phyloP scores from a whole-genome alignment of 768 basidiomycete species.

The Trichaptum fuscoviolaceum region DNA sequence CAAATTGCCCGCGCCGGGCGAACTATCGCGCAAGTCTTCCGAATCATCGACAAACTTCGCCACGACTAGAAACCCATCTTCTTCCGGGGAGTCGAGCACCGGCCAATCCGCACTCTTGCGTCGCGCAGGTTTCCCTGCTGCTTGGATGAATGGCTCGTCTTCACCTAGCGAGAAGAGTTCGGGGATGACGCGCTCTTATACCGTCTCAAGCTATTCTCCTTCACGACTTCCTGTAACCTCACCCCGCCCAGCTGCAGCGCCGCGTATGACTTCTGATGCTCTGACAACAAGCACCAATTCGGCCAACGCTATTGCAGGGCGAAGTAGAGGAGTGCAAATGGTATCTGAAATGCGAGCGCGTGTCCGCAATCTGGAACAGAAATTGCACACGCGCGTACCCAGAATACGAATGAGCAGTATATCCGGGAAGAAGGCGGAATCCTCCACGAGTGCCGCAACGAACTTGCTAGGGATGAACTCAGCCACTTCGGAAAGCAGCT shows the following conservation, averaged over 20 bases:
- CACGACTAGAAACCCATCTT: constrained; percentile 15
- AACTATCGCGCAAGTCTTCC: constrained; percentile 39
- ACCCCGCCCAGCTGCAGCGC: constrained; percentile 20
- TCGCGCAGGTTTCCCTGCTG: constrained; percentile 42
- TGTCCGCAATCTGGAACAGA: constrained; percentile 77
- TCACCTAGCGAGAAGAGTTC: constrained; percentile 40
- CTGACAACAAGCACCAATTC: constrained; percentile 28
- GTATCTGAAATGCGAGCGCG: constrained; percentile 87
- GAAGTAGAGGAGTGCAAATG: constrained; percentile 86
- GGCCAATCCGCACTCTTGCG: constrained; percentile 46
- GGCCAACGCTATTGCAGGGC: constrained; percentile 44
- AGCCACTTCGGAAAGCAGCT: constrained; percentile 37
- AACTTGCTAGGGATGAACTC: constrained; percentile 23
- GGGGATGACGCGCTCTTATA: constrained; percentile 49
- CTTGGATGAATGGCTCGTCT: constrained; percentile 34
- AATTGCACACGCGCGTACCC: constrained; percentile 83
- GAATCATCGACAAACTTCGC: constrained; percentile 28
- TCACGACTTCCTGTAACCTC: constrained; percentile 37
- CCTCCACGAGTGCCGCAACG: constrained; percentile 24
- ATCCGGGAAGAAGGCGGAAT: constrained; percentile 45
- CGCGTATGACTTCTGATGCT: constrained; percentile 31
- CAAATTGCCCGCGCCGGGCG: neutral
- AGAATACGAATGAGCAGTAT: constrained; percentile 78
- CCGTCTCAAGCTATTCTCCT: constrained; percentile 49
- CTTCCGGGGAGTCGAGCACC: constrained; percentile 20